Base-by-base conservation (phyloP, 371 early-diverging fungal genomes). In the Batkoa obscura region DNA sequence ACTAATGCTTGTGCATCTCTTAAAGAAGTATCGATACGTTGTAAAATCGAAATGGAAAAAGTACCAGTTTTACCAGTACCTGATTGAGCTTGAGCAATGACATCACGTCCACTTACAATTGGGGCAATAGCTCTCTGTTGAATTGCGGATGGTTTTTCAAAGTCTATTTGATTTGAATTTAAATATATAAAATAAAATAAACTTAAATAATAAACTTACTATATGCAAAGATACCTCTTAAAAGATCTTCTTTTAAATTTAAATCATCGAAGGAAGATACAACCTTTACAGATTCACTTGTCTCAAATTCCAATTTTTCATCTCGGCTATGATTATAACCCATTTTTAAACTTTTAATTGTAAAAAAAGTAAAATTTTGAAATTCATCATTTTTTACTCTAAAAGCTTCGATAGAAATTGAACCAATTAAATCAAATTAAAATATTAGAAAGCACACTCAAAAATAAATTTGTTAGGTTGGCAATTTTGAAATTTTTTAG, bases 41-140 rank as follows among this genome's bases (percentile, higher is more conserved):
- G 99, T 43, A 99, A 78, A 55, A 89, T 84, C 31, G 94, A 92
- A 64, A 99, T 96, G 37, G 94, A 88, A 75, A 99, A 99, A 9
- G 99, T 99, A 35, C 98, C 99, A 1, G 99, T 99, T 79, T 99
- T 99, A 75, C 99, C 99, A 62, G 99, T 99, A 71, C 99, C 99
- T 56, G 98, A 96, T 75, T 99, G 98, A 37, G 99, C 99, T 74
- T 98, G 99, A 50, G 98, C 97, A 66, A 96, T 95, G 53, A 98
- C 95, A 74, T 99, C 97, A 59, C 83, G 81, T 46, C 89, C 92
- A 61, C 78, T 82, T 57, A 90, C 76, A 62, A 98, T 86, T 56
- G 94, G 94, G 56, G 80, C 71, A 65, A 99, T 99, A 36, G 98
- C 97, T 68, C 94, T 79, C 74, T 94, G 90, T 73, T 99, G 98